Conservation (phyloP, 805 yeast genomes). For the Candida montana region DNA sequence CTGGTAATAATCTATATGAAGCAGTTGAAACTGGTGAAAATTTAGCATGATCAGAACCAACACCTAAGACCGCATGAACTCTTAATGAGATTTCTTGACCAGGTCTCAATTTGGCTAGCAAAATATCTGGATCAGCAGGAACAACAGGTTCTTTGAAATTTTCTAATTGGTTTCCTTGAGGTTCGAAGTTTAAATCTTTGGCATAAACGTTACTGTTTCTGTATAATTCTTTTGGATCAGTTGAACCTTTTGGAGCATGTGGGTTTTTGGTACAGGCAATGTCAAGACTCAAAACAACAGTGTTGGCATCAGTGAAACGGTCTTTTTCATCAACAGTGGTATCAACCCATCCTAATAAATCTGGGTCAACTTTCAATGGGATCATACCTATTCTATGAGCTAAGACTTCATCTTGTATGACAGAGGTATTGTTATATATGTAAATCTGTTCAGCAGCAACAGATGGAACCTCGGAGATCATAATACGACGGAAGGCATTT, state of each 20-base stretch:
- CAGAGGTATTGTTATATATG: constrained; percentile 90
- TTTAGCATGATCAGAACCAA: constrained; percentile 95
- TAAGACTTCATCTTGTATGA: constrained; percentile 93
- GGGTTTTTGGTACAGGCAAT: constrained; percentile 83
- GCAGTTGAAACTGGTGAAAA: constrained; percentile 97
- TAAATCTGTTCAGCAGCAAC: constrained; percentile 93
- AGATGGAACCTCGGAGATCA: constrained; percentile 95
- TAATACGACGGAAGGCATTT: constrained; percentile 93
- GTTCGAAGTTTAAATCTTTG: constrained; percentile 80
- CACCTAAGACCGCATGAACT: constrained; percentile 86
- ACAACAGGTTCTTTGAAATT: constrained; percentile 65
- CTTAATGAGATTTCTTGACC: constrained; percentile 92
- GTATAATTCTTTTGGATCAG: constrained; percentile 80
- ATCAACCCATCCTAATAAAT: constrained; percentile 79
- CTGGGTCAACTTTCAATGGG: constrained; percentile 90
- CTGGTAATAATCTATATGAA: constrained; percentile 88
- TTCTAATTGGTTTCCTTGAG: constrained; percentile 83
- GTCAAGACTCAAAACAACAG: constrained; percentile 76
- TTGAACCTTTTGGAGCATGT: constrained; percentile 69
- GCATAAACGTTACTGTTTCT: constrained; percentile 87
- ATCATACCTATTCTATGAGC: constrained; percentile 93
- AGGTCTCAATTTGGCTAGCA: constrained; percentile 89
- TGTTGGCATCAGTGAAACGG: constrained; percentile 80
- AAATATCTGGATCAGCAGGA: constrained; percentile 82
- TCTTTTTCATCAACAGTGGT: constrained; percentile 55